Evolutionary conservation across 768 basidiomycete genomes (phyloP).

Genomic region (Cystoderma amianthinum): DNA sequence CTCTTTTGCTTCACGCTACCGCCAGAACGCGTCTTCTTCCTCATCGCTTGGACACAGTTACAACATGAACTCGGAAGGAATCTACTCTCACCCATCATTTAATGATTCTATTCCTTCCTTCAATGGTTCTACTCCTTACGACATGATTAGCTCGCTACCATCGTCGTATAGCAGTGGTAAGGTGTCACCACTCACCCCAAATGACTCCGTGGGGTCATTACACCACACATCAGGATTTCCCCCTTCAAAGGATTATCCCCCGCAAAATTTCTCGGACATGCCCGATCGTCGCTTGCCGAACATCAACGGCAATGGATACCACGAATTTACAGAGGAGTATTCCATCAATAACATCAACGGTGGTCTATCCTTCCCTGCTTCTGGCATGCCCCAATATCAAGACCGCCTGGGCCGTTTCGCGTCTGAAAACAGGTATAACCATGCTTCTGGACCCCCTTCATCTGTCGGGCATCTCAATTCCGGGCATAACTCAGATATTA

Average conservation of each 20-base stretch:
- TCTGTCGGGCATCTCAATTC: slow-evolving; percentile 45
- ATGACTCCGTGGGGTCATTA: slow-evolving; percentile 51
- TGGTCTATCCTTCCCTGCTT: slow-evolving; percentile 40
- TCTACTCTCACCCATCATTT: slow-evolving; percentile 57
- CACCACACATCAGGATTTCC: slow-evolving; percentile 51
- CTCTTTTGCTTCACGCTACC: slow-evolving; percentile 53
- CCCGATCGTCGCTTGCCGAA: slow-evolving; percentile 36
- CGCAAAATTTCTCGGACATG: slow-evolving; percentile 51
- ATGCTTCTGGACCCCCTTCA: slow-evolving; percentile 28
- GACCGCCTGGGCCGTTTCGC: slow-evolving; percentile 53
- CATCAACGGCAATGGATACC: slow-evolving; percentile 34
- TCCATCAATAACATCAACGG: too few relatives aligned
- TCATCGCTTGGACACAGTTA: slow-evolving; percentile 59
- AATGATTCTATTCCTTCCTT: slow-evolving; percentile 55
- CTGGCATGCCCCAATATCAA: slow-evolving; percentile 51
- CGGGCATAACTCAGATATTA: slow-evolving; percentile 42
- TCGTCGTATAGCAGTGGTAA: slow-evolving; percentile 69
- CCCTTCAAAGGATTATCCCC: slow-evolving; percentile 50
- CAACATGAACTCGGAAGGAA: slow-evolving; percentile 42
- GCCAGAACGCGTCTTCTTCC: slow-evolving; percentile 65
- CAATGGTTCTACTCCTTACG: slow-evolving; percentile 52
- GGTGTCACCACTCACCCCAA: slow-evolving; percentile 70
- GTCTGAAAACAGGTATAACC: slow-evolving; percentile 45
- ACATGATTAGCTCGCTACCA: slow-evolving; percentile 55
- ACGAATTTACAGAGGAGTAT: slow-evolving; percentile 64